Conservation (phyloP, 495 filamentous ascomycete genomes). For the Pseudomonodictys pantanalensis region DNA sequence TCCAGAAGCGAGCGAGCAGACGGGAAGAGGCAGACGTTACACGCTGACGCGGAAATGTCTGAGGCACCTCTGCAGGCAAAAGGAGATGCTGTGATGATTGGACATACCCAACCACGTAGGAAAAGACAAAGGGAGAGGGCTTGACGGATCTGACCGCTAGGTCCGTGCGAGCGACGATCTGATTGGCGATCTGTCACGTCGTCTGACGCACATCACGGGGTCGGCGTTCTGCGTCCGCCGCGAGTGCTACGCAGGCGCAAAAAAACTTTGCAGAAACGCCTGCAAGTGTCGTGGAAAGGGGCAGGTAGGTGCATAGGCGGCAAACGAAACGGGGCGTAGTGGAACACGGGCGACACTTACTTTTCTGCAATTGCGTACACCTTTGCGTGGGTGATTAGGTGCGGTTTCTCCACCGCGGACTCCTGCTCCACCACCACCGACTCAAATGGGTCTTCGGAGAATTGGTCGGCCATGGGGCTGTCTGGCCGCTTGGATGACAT, state of each 20-base stretch:
- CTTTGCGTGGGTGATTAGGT: conserved; percentile 40
- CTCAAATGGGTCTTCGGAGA: conserved; percentile 30
- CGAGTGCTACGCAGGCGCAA: neutral
- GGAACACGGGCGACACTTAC: conserved; percentile 23
- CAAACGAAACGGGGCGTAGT: neutral
- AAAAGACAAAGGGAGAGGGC: conserved; percentile 6
- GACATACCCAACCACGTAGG: no score
- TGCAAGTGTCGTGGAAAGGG: neutral
- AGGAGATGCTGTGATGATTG: conserved; percentile 8
- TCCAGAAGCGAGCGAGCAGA: neutral
- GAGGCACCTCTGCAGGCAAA: conserved; percentile 11
- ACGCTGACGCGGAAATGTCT: conserved; percentile 17
- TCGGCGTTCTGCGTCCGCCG: neutral
- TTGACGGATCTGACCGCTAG: neutral
- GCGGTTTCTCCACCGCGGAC: conserved; percentile 21
- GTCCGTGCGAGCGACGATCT: conserved; percentile 10
- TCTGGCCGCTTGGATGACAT: conserved; percentile 23
- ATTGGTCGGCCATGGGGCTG: conserved; percentile 32
- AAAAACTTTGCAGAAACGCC: neutral
- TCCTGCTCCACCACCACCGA: conserved; percentile 7
- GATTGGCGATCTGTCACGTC: conserved; percentile 14
- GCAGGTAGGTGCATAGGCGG: neutral
- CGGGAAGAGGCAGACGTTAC: neutral
- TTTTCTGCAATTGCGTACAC: conserved; percentile 47
- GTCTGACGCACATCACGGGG: conserved; percentile 17